Percentiles rank a stretch among this genome's conserved stretches.
These are phyloP conservation scores for Xylariaceae sp. DNA, from an alignment of 2,329 filamentous ascomycete species.

Conservation along the genomic window DNA sequence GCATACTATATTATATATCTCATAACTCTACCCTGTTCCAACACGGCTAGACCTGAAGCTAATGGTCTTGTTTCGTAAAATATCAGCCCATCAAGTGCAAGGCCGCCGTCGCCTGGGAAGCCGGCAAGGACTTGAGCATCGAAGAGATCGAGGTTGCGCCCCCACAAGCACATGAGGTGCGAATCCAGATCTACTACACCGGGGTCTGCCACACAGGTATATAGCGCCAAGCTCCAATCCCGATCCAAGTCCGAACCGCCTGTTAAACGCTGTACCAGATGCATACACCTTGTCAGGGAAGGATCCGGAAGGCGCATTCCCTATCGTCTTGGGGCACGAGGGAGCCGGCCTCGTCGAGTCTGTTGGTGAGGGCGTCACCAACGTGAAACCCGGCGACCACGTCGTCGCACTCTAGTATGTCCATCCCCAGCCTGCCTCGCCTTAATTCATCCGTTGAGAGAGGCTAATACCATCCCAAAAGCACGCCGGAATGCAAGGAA, in stretches of 20 bases:
- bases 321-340: slow-evolving; percentile 86
- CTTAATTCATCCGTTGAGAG: neutral
- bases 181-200: slow-evolving; percentile 96
- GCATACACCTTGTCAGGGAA: slow-evolving; percentile 95
- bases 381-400: slow-evolving; percentile 90
- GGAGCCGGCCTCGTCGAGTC: slow-evolving; percentile 92
- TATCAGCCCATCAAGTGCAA: slow-evolving; percentile 89
- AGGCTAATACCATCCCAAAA: slow-evolving; percentile 42
- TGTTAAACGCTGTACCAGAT: slow-evolving; percentile 54
- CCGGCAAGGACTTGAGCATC: slow-evolving; percentile 83
- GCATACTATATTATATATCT: slow-evolving; percentile 11
- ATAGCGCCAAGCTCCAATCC: slow-evolving; percentile 31
- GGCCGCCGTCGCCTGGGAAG: slow-evolving; percentile 97
- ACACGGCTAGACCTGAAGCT: slow-evolving; percentile 4
- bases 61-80: slow-evolving; percentile 4
- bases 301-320: slow-evolving; percentile 94
- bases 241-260: slow-evolving; percentile 35
- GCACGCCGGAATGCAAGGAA: slow-evolving; percentile 94
- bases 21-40: neutral
- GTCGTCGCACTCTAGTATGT: slow-evolving; percentile 85
- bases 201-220: slow-evolving; percentile 97
- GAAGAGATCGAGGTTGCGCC: slow-evolving; percentile 93
- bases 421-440: slow-evolving; percentile 5
- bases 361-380: slow-evolving; percentile 91
- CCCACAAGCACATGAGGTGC: slow-evolving; percentile 90